These are phyloP conservation scores for Sabuloglossum arenarium DNA, from an alignment of 495 filamentous ascomycete genomes.

Conservation along the genomic window DNA sequence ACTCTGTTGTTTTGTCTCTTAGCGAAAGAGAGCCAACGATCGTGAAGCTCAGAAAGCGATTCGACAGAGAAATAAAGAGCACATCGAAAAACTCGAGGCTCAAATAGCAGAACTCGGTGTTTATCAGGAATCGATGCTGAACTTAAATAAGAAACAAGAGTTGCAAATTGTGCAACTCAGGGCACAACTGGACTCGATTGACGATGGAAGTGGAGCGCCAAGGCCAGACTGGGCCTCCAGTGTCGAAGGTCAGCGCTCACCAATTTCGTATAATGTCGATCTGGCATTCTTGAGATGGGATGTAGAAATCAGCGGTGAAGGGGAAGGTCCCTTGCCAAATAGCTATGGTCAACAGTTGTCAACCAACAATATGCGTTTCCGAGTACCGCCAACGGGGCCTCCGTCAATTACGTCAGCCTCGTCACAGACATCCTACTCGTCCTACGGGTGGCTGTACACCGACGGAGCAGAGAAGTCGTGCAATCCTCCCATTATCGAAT, in stretches of 20 bases:
- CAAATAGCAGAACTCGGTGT: constrained; percentile 39
- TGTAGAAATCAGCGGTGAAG: background rate
- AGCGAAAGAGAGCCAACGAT: constrained; percentile 66
- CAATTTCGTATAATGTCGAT: background rate
- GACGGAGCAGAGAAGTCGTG: background rate
- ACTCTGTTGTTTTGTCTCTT: background rate
- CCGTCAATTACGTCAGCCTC: background rate
- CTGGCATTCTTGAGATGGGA: background rate
- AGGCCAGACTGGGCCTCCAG: background rate
- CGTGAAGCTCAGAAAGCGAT: constrained; percentile 77
- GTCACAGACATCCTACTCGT: background rate
- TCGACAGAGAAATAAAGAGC: constrained; percentile 57
- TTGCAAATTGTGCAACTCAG: constrained; percentile 18
- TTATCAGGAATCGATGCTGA: constrained; percentile 26
- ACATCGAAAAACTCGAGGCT: constrained; percentile 57
- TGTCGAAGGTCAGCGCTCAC: background rate
- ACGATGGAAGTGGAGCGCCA: background rate
- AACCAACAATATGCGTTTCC: background rate
- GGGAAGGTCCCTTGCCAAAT: background rate
- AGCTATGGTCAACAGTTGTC: background rate
- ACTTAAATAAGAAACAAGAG: constrained; percentile 32
- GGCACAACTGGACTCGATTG: background rate
- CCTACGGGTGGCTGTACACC: background rate
- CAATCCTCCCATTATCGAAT: background rate
- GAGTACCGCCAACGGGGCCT: background rate